Evolutionary conservation across 2,329 filamentous ascomycete genomes (phyloP).

Genomic region (Penicillium verrucosum): DNA sequence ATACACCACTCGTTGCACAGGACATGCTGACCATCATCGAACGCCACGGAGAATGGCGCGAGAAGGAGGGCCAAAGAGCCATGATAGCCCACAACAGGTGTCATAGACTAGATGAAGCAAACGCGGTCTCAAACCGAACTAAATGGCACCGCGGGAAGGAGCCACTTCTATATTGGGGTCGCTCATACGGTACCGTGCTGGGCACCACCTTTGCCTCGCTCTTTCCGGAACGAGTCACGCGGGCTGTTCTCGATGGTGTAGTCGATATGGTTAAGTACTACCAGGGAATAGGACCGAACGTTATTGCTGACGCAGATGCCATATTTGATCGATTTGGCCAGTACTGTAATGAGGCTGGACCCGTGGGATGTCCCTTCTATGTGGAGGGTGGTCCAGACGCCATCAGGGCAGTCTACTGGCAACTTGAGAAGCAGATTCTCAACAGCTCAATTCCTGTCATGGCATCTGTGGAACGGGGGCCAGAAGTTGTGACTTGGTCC

Average conservation of each 20-base stretch:
- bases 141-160: conserved; percentile 30
- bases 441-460: conserved; percentile 31
- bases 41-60: conserved; percentile 40
- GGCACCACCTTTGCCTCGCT: conserved; percentile 48
- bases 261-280: conserved; percentile 39
- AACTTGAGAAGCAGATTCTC: conserved; percentile 24
- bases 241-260: conserved; percentile 36
- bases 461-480: conserved; percentile 28
- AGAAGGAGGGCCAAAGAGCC: conserved; percentile 28
- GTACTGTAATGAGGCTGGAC: conserved; percentile 33
- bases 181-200: conserved; percentile 47
- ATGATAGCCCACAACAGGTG: conserved; percentile 18
- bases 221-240: conserved; percentile 40
- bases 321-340: conserved; percentile 34
- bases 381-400: conserved; percentile 23
- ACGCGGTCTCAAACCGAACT: conserved; percentile 25
- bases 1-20: conserved; percentile 33
- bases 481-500: conserved; percentile 37
- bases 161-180: conserved; percentile 41
- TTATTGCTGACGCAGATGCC: conserved; percentile 34
- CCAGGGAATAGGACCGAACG: conserved; percentile 21
- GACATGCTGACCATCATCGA: conserved; percentile 40
- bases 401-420: conserved; percentile 27
- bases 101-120: conserved; percentile 19
- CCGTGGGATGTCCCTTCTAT: conserved; percentile 32